phyloP scores from a whole-genome alignment of 2,329 filamentous ascomycete genomes.

The Parafenestella ontariensis region DNA sequence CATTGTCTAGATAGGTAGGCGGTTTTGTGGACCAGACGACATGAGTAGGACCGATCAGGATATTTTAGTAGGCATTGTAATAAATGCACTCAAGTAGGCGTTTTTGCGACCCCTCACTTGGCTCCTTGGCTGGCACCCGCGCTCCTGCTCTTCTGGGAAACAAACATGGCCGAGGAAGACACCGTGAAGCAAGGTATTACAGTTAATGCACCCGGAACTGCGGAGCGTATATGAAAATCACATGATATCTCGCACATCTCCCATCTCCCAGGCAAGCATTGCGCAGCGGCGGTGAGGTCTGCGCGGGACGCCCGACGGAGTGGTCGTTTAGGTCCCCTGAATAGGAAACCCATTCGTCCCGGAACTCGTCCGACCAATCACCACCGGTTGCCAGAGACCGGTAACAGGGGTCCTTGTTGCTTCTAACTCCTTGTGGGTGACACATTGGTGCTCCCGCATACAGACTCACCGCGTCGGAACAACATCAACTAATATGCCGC shows the following conservation, averaged over 20 bases:
- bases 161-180: slow-evolving; percentile 3
- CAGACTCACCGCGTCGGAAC: slow-evolving; percentile 32
- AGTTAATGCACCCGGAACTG: slow-evolving; percentile 12
- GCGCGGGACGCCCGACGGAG: slow-evolving; percentile 20
- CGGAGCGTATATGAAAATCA: slow-evolving; percentile 14
- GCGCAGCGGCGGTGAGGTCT: slow-evolving; percentile 34
- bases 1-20: slow-evolving; percentile 3
- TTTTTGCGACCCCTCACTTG: slow-evolving; percentile 16
- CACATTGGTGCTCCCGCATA: slow-evolving; percentile 22
- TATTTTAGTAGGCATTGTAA: slow-evolving; percentile 2
- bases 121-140: background rate
- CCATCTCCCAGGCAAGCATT: slow-evolving; percentile 14
- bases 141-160: slow-evolving; percentile 8
- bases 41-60: slow-evolving; percentile 8
- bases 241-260: slow-evolving; percentile 23
- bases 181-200: slow-evolving; percentile 1
- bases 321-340: slow-evolving; percentile 18
- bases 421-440: slow-evolving; percentile 21
- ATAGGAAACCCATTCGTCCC: slow-evolving; percentile 20
- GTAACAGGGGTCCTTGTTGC: slow-evolving; percentile 10
- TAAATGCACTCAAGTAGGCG: slow-evolving; percentile 18
- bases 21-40: slow-evolving; percentile 1
- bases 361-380: slow-evolving; percentile 19
- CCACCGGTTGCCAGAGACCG: slow-evolving; percentile 12
- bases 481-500: slow-evolving; percentile 11